phyloP scores from a whole-genome alignment of 345 rosid genomes.

The Brassica rapa region DNA sequence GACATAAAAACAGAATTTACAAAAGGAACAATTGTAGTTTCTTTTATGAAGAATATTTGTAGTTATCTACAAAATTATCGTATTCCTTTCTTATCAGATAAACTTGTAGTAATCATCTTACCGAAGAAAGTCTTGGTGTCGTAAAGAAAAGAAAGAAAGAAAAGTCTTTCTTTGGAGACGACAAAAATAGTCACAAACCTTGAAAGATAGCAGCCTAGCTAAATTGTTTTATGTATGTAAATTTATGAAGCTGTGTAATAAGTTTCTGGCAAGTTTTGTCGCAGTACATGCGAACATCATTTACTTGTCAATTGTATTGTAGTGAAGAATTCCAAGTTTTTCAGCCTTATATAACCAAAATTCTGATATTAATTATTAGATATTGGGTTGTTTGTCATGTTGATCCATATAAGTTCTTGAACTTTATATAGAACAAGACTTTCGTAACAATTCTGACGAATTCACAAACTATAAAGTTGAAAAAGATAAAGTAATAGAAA shows the following conservation, averaged over 20 bases:
- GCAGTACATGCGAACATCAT: not conserved
- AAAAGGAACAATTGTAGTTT: not conserved
- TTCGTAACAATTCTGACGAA: not conserved
- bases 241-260: not conserved
- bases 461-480: not conserved
- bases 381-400: not conserved
- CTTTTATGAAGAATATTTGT: not conserved
- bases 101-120: not conserved
- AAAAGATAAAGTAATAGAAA: not conserved
- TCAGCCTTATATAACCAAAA: not conserved
- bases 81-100: constrained; percentile 3
- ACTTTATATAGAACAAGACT: not conserved
- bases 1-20: not conserved
- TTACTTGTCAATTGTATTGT: constrained; percentile 5
- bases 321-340: not conserved
- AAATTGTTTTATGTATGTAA: not conserved
- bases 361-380: not conserved
- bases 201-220: constrained; percentile 2
- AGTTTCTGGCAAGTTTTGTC: not conserved
- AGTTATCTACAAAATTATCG: not conserved
- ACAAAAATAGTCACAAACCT: constrained; percentile 9
- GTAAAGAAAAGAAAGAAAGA: not conserved
- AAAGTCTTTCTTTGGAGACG: not conserved
- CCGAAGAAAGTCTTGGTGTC: constrained; percentile 1
- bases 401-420: not conserved